These are phyloP conservation scores for Blastobotrys indianensis DNA, from an alignment of 1,139 yeast genomes.

Conservation along the genomic window DNA sequence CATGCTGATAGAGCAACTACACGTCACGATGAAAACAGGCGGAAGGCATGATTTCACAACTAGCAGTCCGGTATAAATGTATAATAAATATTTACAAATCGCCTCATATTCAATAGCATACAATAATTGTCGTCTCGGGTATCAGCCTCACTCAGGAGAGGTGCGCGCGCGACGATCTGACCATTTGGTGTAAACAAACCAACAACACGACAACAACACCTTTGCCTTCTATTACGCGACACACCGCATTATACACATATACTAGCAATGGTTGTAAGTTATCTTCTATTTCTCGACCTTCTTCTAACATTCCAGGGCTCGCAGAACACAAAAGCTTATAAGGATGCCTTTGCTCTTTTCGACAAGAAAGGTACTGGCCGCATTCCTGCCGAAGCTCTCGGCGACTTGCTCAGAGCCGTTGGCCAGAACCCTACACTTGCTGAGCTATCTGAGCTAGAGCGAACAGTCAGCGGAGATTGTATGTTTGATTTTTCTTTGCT, in stretches of 20 bases:
- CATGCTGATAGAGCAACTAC: constrained; percentile 38
- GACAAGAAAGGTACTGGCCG: constrained; percentile 95
- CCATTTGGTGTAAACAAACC: background rate
- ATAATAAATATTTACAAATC: background rate
- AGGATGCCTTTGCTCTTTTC: constrained; percentile 95
- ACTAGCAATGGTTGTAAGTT: constrained; percentile 16
- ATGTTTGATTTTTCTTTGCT: constrained; percentile 14
- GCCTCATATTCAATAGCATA: background rate
- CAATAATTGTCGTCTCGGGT: background rate
- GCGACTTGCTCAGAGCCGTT: constrained; percentile 91
- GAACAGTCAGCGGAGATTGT: constrained; percentile 35
- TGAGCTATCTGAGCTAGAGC: constrained; percentile 72
- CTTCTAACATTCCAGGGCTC: constrained; percentile 14
- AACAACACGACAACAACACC: background rate
- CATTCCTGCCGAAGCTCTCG: constrained; percentile 81
- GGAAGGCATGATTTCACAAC: constrained; percentile 37
- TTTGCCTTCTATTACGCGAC: background rate
- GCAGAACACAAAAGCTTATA: constrained; percentile 57
- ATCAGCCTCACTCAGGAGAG: too few relatives aligned
- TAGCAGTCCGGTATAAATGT: background rate
- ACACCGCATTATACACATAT: too few relatives aligned
- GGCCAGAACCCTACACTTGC: constrained; percentile 98
- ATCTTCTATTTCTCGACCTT: background rate
- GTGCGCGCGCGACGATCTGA: background rate
- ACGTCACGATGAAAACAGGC: constrained; percentile 39